A percentile compares a stretch with the other conserved stretches of the same genome.
These are phyloP conservation scores for Rhytidhysteron rufulum DNA, from an alignment of 2,329 filamentous ascomycete species.

Conservation along the genomic window DNA sequence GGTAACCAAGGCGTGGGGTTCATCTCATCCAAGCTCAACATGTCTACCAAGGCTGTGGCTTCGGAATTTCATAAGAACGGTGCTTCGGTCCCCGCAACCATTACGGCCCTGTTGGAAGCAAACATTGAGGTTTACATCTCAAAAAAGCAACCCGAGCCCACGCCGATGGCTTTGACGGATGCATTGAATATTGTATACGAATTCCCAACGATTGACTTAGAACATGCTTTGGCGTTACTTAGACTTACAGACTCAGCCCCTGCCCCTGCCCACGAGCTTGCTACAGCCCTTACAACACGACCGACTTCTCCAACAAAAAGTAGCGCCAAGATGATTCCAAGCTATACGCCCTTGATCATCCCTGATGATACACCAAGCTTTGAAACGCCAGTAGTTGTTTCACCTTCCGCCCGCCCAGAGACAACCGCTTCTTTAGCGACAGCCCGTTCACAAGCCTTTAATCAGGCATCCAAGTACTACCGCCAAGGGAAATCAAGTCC, in stretches of 20 bases:
- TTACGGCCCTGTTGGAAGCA: constrained; percentile 50
- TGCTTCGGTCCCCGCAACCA: constrained; percentile 53
- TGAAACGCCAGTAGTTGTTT: constrained; percentile 22
- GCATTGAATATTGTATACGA: constrained; percentile 52
- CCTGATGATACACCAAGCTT: constrained; percentile 20
- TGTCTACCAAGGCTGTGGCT: constrained; percentile 45
- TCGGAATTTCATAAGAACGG: constrained; percentile 59
- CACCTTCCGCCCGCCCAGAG: constrained; percentile 28
- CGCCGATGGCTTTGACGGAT: constrained; percentile 46
- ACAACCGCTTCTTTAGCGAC: constrained; percentile 43
- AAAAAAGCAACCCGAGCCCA: constrained; percentile 21
- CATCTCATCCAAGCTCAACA: constrained; percentile 50
- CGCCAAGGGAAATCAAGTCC: constrained; percentile 64
- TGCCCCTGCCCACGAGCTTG: constrained; percentile 57
- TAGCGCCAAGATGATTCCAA: constrained; percentile 40
- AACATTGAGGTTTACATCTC: constrained; percentile 39
- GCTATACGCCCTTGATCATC: constrained; percentile 41
- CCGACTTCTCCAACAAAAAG: constrained; percentile 16
- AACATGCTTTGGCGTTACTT: constrained; percentile 52
- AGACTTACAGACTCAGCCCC: constrained; percentile 55
- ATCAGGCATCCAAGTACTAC: constrained; percentile 56
- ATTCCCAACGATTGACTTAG: constrained; percentile 50
- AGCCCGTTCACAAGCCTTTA: constrained; percentile 50
- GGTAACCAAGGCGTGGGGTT: constrained; percentile 58
- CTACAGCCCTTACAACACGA: constrained; percentile 48